Conservation (phyloP, 2,329 filamentous ascomycete genomes). For the Dothideomycetes sp. region DNA sequence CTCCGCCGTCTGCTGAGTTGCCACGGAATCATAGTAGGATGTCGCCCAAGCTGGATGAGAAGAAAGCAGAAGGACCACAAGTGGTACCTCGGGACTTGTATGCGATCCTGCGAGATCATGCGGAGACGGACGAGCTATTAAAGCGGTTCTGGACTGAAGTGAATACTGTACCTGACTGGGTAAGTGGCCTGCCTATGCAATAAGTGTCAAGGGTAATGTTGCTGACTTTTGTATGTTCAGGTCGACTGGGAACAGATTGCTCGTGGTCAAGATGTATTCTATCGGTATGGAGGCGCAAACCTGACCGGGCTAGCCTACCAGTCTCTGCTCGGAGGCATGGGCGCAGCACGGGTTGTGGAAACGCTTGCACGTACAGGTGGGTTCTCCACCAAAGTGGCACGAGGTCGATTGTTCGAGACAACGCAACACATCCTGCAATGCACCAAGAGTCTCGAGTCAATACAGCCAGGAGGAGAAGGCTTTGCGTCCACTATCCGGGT, state of each 20-base stretch:
- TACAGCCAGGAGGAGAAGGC: slow-evolving; percentile 58
- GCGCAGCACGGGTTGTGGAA: slow-evolving; percentile 61
- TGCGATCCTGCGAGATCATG: slow-evolving; percentile 48
- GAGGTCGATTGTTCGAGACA: slow-evolving; percentile 58
- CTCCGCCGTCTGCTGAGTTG: slow-evolving; percentile 31
- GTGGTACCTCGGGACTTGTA: slow-evolving; percentile 47
- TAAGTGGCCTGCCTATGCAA: slow-evolving; percentile 23
- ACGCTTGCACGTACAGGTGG: slow-evolving; percentile 64
- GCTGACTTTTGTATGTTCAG: not conserved
- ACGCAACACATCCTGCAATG: slow-evolving; percentile 67
- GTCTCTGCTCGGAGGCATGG: slow-evolving; percentile 60
- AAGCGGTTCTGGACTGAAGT: slow-evolving; percentile 53
- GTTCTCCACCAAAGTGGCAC: slow-evolving; percentile 57
- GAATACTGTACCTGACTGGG: slow-evolving; percentile 60
- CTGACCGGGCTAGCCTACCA: slow-evolving; percentile 55
- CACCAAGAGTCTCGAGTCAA: slow-evolving; percentile 50
- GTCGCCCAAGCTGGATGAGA: slow-evolving; percentile 6
- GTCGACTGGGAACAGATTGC: slow-evolving; percentile 61
- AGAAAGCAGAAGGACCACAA: slow-evolving; percentile 16
- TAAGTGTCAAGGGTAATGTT: not conserved
- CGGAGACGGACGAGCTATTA: slow-evolving; percentile 44
- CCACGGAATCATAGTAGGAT: slow-evolving; percentile 24
- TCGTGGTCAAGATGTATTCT: slow-evolving; percentile 66
- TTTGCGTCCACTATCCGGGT: slow-evolving; percentile 56
- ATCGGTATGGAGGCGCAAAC: slow-evolving; percentile 59